phyloP scores from a whole-genome alignment of 2,329 filamentous ascomycete genomes.

The Aspergillus sclerotialis region DNA sequence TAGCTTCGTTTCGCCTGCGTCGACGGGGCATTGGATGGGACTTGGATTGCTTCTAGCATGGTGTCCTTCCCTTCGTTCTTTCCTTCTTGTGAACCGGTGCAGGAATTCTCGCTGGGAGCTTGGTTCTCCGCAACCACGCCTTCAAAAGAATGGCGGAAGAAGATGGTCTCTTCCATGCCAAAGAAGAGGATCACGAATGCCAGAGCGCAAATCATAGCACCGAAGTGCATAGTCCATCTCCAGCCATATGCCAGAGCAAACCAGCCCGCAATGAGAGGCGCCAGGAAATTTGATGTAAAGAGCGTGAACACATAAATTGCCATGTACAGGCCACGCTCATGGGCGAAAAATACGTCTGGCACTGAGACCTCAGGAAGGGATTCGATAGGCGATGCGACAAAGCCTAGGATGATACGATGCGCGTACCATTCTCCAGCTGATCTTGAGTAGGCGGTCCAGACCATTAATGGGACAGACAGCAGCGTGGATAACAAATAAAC shows the following conservation, averaged over 20 bases:
- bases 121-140: constrained; percentile 3
- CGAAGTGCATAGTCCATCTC: constrained; percentile 46
- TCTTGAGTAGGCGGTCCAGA: neutral
- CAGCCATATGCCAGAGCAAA: constrained; percentile 41
- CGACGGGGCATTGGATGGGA: no score
- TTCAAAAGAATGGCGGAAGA: constrained; percentile 22
- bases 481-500: constrained; percentile 29
- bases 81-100: neutral
- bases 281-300: constrained; percentile 37
- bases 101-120: neutral
- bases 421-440: constrained; percentile 34
- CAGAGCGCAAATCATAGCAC: constrained; percentile 43
- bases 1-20: no score
- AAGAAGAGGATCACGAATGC: constrained; percentile 46
- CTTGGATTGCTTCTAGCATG: no score
- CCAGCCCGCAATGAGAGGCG: constrained; percentile 42
- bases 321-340: constrained; percentile 36
- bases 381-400: constrained; percentile 37
- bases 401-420: constrained; percentile 29
- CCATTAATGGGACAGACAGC: no score
- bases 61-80: no score
- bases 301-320: constrained; percentile 34
- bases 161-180: constrained; percentile 52
- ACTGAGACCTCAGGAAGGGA: constrained; percentile 35
- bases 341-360: constrained; percentile 38